phyloP scores from a whole-genome alignment of 306 rosid genomes.

The Styphnolobium japonicum region DNA sequence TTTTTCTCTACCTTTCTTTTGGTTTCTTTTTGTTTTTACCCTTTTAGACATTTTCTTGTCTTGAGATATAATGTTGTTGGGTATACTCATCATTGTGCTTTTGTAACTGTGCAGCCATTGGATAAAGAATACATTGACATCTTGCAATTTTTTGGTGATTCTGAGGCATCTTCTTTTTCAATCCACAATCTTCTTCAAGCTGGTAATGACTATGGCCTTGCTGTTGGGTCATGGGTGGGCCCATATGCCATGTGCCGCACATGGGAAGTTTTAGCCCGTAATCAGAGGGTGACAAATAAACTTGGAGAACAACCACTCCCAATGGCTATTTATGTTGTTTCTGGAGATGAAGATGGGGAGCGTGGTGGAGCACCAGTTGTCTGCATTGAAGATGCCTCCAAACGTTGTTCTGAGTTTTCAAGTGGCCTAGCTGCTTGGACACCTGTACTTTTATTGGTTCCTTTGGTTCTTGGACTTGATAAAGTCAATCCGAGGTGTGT shows the following conservation, averaged over 20 bases:
- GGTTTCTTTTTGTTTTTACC: neutral
- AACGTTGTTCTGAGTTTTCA: slow-evolving; percentile 67
- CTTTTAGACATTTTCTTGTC: neutral
- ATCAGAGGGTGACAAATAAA: slow-evolving; percentile 41
- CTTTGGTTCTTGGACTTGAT: slow-evolving; percentile 98
- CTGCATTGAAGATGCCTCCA: slow-evolving; percentile 77
- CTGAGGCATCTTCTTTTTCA: slow-evolving; percentile 65
- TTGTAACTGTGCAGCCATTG: slow-evolving; percentile 49
- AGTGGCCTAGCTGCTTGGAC: slow-evolving; percentile 57
- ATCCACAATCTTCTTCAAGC: slow-evolving; percentile 90
- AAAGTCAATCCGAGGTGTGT: slow-evolving; percentile 85
- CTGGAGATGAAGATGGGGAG: slow-evolving; percentile 99
- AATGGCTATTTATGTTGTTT: slow-evolving; percentile 87
- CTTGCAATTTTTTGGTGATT: slow-evolving; percentile 82
- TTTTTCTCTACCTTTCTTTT: neutral
- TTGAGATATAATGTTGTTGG: neutral
- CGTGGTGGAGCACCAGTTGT: slow-evolving; percentile 98
- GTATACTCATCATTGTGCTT: slow-evolving; percentile 8
- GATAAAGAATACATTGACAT: slow-evolving; percentile 66
- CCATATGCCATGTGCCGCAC: slow-evolving; percentile 99
- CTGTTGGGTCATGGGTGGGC: slow-evolving; percentile 98
- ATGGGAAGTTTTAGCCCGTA: slow-evolving; percentile 81
- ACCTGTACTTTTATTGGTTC: slow-evolving; percentile 90
- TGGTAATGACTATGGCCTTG: slow-evolving; percentile 80
- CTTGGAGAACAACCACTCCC: slow-evolving; percentile 69